Evolutionary conservation across 805 yeast genomes (phyloP), one percentile per base, ranked within the genome.

Genomic region (Saccharomycopsis guyanensis): DNA sequence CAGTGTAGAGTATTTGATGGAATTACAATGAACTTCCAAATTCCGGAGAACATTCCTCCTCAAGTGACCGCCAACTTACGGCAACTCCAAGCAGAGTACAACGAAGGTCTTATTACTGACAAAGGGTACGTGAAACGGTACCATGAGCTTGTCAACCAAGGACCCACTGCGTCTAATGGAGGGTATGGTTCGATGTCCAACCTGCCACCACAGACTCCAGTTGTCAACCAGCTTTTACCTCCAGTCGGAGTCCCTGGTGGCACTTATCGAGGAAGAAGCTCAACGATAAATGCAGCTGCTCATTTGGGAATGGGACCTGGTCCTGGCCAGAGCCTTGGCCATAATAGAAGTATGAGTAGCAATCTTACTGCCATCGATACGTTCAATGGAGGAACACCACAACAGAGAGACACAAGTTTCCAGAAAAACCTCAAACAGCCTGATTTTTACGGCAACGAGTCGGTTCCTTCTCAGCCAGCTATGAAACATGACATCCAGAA

Each of bases 91-190:
- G 56, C 63, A 7, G 86, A 80, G 51, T 77, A 66, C 51, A 68
- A 70, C 53, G 88, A 83, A 31, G 91, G 87, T 1, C 80, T 80
- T 48, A 65, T 84, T 46, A 83, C 93, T 0, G 80, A 73, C 40
- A 84, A 82, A 57, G 91, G 93, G 1, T 84, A 80, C 58, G 66
- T 69, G 37, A 80, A 75, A 54, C 81, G 78, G 51, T 50, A 47
- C 25, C 44, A 42, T 15, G 52, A 47, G n/a, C 41, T 50, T 8
- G 25, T 34, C 27, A 15, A 12, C 19, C 37, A 33, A 12, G 37
- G 19, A 33, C 18, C 45, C 45, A 45, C 40, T 45, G 10, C 29
- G 6, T 6, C 10, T 10, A n/a, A n/a, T n/a, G n/a, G n/a, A n/a
- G n/a, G n/a, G n/a, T n/a, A n/a, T n/a, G n/a, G n/a, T n/a, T n/a